Evolutionary conservation across 169 alveolate species (phyloP), one percentile per base, ranked within the genome.

Genomic region (Hepatocystis sp.): DNA sequence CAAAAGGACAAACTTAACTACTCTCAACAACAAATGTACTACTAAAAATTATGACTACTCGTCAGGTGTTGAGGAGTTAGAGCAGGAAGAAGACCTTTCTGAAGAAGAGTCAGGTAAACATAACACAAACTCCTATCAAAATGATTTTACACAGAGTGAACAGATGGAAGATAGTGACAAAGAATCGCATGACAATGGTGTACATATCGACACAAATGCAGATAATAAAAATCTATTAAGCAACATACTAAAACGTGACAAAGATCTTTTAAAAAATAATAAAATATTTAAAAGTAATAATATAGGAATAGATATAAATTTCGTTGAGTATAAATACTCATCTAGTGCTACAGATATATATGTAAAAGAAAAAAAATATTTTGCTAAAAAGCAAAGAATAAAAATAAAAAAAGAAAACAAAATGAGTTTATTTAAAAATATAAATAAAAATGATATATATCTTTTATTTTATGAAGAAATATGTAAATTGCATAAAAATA

Each of bases 371-470:
- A 71, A 63, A 44, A 71, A 58, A n/a, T 71, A 71, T 46, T 71
- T 71, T 44, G 28, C 56, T 11, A 71, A 71, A 55, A 71, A 71
- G 42, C 19, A 56, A 56, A 71, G 58, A 71, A 71, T 71, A 25
- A 55, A 56, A 56, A 63, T 71, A 19, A 58, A 63, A 25, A 71
- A 71, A 47, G 86, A 71, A 71, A 71, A 71, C 23, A 71, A 56
- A 71, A 71, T 71, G 86, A 71, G 58, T 47, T 64, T 71, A 1
- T 71, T 71, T 61, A 71, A 58, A 56, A 71, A 71, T 51, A 71
- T 71, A 32, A 63, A 71, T 36, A 71, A 71, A 36, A 71, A 71
- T 71, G 86, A 71, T 47, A 71, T 71, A 17, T 71, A 71, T 47
- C 40, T 42, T 58, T 56, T 71, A 36, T 71, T 71, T 23, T 58